These are phyloP conservation scores for Tricholoma furcatifolium DNA, from an alignment of 768 basidiomycete species.

Conservation along the genomic window DNA sequence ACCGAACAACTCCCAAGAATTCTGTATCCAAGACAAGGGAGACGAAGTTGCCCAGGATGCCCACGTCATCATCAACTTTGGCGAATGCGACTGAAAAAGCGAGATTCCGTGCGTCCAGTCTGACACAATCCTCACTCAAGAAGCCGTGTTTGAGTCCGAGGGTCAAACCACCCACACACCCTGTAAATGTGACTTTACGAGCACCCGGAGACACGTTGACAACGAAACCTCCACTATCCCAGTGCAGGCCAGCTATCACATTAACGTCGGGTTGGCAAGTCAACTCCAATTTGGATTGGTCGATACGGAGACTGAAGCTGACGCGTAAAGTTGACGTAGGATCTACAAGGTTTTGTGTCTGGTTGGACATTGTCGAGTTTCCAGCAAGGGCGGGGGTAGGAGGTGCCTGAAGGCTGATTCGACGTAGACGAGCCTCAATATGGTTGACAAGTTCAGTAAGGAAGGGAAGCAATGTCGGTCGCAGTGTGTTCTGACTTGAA, in stretches of 20 bases:
- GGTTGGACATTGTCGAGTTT: slow-evolving; percentile 8
- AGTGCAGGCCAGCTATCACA: slow-evolving; percentile 84
- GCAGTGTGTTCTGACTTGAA: slow-evolving; percentile 81
- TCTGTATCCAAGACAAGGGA: slow-evolving; percentile 85
- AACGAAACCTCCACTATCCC: slow-evolving; percentile 94
- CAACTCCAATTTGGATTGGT: slow-evolving; percentile 81
- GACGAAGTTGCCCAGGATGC: slow-evolving; percentile 47
- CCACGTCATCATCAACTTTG: slow-evolving; percentile 40
- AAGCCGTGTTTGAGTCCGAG: slow-evolving; percentile 83
- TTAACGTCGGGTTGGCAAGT: slow-evolving; percentile 92
- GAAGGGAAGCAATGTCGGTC: slow-evolving; percentile 84
- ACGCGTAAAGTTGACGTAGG: slow-evolving; percentile 60
- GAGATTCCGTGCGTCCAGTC: slow-evolving; percentile 79
- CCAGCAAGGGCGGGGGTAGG: slow-evolving; percentile 14
- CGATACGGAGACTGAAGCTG: slow-evolving; percentile 87
- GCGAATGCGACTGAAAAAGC: slow-evolving; percentile 72
- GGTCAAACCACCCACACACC: slow-evolving; percentile 78
- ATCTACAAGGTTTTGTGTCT: slow-evolving; percentile 20
- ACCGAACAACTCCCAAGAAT: slow-evolving; percentile 73
- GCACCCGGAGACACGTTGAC: slow-evolving; percentile 75
- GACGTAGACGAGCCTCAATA: slow-evolving; percentile 70
- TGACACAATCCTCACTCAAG: slow-evolving; percentile 79
- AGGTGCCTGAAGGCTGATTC: slow-evolving; percentile 33
- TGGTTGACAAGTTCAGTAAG: slow-evolving; percentile 70
- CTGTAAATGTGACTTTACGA: slow-evolving; percentile 70